Base-by-base conservation (phyloP, 371 early-diverging fungal genomes). In the Mortierella sp. region DNA sequence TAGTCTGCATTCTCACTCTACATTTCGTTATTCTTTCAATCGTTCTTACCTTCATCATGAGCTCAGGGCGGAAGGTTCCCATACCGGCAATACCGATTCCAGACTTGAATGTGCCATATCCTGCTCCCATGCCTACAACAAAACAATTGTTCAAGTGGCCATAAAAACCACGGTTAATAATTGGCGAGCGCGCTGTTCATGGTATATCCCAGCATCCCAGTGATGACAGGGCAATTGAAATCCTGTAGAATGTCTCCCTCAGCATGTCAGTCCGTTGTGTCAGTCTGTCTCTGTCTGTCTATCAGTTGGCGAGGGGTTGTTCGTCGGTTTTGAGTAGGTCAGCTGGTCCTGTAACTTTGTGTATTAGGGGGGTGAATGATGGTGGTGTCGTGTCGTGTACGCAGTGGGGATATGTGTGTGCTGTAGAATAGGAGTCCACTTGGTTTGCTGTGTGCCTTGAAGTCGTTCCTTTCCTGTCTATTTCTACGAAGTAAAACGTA, bases 81-180 rank as follows among this genome's bases (percentile, higher is more conserved):
- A 96, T 96, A 74, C 95, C 96, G 29, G 96, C 91, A 85, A 99
- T 96, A 76, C 98, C 98, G 61, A 98, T 93, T 55, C 99, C 99
- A 61, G 99, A 94, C 88, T 98, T 99, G 70, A 97, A 96, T 47
- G 99, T 99, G 67, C 99, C 99, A 87, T 98, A 99, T 64, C 98
- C 99, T 73, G 99, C 97, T 47, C 99, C 99, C 58, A 93, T 89
- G 72, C 94, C 94, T 94, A 81, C 58, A 22, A 55, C 58, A 24
- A 8, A 47, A 67, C 19, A 48, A 16, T n/a, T n/a, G 43, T 37
- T 44, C 7, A 37, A 70, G 16, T 19, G 43, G 14, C 13, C n/a
- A n/a, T n/a, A n/a, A 19, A 9, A 76, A 61, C 29, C 1, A 50
- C 52, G 24, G 31, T 41, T n/a, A 45, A 43, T 48, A 40, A 47